Percentiles rank a stretch among this genome's conserved stretches.
These are phyloP conservation scores for Colletotrichum chrysophilum DNA, from an alignment of 2,329 filamentous ascomycete genomes.

Conservation along the genomic window DNA sequence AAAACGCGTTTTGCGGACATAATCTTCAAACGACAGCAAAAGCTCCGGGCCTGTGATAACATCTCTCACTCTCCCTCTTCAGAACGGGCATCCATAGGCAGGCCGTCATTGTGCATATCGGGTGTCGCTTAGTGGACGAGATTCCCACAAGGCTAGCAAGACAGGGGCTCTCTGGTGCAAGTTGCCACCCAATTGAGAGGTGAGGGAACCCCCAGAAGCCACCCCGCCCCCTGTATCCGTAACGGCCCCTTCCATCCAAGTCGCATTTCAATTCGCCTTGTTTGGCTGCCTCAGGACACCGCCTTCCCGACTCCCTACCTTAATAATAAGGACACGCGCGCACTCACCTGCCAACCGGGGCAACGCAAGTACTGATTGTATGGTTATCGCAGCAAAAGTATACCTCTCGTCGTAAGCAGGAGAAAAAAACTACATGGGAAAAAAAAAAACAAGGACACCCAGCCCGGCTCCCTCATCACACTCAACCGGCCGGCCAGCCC, in stretches of 20 bases:
- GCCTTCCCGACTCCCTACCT: not conserved
- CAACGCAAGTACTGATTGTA: slow-evolving; percentile 7
- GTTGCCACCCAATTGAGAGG: slow-evolving; percentile 20
- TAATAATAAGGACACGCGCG: slow-evolving; percentile 13
- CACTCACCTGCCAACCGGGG: slow-evolving; percentile 7
- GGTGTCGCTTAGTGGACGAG: not conserved
- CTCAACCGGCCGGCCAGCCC: slow-evolving; percentile 9
- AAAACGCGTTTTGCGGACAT: not conserved
- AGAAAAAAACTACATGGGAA: not conserved
- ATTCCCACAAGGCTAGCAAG: slow-evolving; percentile 13
- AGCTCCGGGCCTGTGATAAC: not conserved
- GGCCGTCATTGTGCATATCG: slow-evolving; percentile 17
- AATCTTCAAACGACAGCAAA: not conserved
- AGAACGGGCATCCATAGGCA: not conserved
- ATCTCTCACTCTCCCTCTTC: not conserved
- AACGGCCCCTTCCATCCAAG: slow-evolving; percentile 19
- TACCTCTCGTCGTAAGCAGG: not conserved
- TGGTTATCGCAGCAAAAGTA: not conserved
- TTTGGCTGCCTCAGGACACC: slow-evolving; percentile 18
- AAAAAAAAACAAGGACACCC: slow-evolving; percentile 16
- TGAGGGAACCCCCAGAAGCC: slow-evolving; percentile 11
- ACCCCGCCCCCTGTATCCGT: slow-evolving; percentile 21
- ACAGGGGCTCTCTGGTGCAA: slow-evolving; percentile 11
- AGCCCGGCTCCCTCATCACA: slow-evolving; percentile 8
- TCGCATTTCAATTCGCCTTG: slow-evolving; percentile 17